Evolutionary conservation across 2,329 filamentous ascomycete genomes (phyloP), one percentile per base, ranked within the genome.

Genomic region (Aspergillus phoenicis): DNA sequence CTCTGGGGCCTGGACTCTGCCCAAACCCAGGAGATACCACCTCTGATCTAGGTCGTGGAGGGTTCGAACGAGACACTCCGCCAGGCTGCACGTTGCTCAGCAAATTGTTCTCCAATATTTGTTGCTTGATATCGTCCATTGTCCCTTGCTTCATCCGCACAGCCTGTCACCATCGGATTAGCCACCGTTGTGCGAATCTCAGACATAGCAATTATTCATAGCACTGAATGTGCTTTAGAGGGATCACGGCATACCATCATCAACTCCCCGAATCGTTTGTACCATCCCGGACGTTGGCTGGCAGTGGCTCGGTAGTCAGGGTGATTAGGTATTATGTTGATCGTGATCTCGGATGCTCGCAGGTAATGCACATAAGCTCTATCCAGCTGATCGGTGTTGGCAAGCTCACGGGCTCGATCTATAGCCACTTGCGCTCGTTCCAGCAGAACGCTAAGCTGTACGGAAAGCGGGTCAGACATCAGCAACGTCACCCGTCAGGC

Each of bases 291-390:
- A 56, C 79, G 80, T 64, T 87, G 85, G 39, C 77, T 77, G 67
- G 86, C 85, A 60, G 93, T 80, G 55, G 84, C 82, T 28, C 86
- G 84, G 74, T 87, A 96, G 63, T 94, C 91, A 59, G 85, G 86
- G 73, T 96, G 92, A 38, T 83, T 83, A 2, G 91, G 90, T 26
- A 98, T 88, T 45, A 88, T 80, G 59, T 94, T 88, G 54, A 93
- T 83, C 13, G 90, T 85, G 58, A 97, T 89, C 60, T 93, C 88
- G 62, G 85, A 93, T 10, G 93, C 91, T 64, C 89, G 86, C 60
- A 98, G 84, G 71, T 94, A 98, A 63, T 96, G 91, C 65, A 90
- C 86, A 58, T 96, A 89, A 3, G 93, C 93, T 39, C 87, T 76
- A 71, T 95, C 92, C 4, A 88, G 86, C 38, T 77, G 67, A 28